Evolutionary conservation across 2,329 filamentous ascomycete species (phyloP), one percentile per base, ranked within the genome.

Genomic region (Alternaria novae-zelandiae): DNA sequence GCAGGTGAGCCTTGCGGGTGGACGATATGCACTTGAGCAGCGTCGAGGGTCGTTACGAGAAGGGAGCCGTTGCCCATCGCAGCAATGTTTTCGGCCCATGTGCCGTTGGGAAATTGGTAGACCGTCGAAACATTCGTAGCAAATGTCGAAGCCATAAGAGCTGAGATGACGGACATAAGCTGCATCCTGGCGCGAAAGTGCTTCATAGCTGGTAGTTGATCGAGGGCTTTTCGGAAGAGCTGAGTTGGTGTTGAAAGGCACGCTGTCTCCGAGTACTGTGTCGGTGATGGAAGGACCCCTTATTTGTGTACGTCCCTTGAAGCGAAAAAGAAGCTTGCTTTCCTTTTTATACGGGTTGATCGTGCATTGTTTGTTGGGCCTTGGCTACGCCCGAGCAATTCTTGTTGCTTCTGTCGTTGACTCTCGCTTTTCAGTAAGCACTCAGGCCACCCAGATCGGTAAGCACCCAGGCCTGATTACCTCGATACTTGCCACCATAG

Each of bases 41-140:
- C 51, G 44, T 74, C 73, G 10, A 81, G 59, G 5, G 75, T 63
- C 13, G 72, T 67, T n/a, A 78, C 73, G 28, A 82, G 73, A n/a
- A 82, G 64, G 25, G 78, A 70, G 13, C 78, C 79, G 49, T 80
- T 81, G n/a, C 70, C 54, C 20, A 75, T 78, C 4, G 79, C 60
- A 9, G 74, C 77, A 23, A 83, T 68, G 56, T 83, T 82, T 62
- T 83, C 81, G 41, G 76, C 60, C 73, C 73, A 77, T 12, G 70
- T 74, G 21, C 62, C 57, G 30, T 72, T 72, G 5, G 67, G 55
- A 50, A 78, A 78, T 50, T 75, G 64, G 51, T 75, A 65, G 32
- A 77, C 20, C 15, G 57, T 69, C n/a, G 60, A 59, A 6, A 62
- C 45, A 20, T 57, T 28, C 17, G 30, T n/a, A 13, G 66, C 57